Base-by-base conservation (phyloP, 2,329 filamentous ascomycete genomes). In the Alternaria atra region DNA sequence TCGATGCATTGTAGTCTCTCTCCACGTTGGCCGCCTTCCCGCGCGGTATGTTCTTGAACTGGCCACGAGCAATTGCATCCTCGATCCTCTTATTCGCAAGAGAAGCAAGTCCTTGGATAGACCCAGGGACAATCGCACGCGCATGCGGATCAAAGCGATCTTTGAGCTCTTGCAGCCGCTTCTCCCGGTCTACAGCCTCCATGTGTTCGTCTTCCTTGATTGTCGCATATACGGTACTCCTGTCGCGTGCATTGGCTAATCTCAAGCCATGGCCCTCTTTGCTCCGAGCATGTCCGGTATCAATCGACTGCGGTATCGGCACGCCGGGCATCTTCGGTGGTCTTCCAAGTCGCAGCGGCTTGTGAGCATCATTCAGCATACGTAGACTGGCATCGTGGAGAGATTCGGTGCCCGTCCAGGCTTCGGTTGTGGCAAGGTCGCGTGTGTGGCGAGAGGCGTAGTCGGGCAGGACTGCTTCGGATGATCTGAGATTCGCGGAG, bases 21-120 rank as follows among this genome's bases (percentile, higher is more conserved):
- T 94, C 87, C n/a, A 94, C 84, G 6, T 88, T 89, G 68, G 90
- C 90, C 0, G 94, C 94, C 2, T 94, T 86, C 29, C 75, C 7
- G 88, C 73, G 69, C 5, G 72, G 89, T 12, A 99, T 90, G 69
- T 96, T 90, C 75, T 87, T 87, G 80, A 99, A 98, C 75, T 97
- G 91, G 0, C 95, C 95, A 32, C 93, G 84, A 1, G 93, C 91
- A 72, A 98, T 97, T 6, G 95, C 95, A 74, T 97, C 90, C 77
- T 97, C 94, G 61, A 99, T 98, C 23, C 90, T 84, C 79, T 97
- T 90, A 75, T 98, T 97, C 1, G 95, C 95, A 52, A 98, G 80
- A 0, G 91, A 91, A 4, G 90, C 86, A 13, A 99, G 82, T 0
- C 94, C 95, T 34, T 90, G 86, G 2, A 98, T 81, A 0, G 91